These are phyloP conservation scores for Ballota nigra DNA, from an alignment of 257 asterid genomes.

Conservation along the genomic window DNA sequence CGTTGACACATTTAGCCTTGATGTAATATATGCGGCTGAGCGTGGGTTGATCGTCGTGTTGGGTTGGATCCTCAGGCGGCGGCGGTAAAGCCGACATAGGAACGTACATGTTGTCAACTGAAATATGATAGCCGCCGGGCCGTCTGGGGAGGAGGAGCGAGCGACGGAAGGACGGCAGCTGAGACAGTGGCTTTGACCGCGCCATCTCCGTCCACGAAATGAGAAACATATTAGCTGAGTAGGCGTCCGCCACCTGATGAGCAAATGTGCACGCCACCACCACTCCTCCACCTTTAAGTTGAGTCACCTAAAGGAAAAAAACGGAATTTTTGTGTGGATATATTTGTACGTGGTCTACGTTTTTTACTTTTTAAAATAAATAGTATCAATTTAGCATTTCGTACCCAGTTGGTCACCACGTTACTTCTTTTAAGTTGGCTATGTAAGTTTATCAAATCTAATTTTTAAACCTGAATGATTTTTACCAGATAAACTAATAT, in stretches of 20 bases:
- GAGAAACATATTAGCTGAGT: constrained; percentile 73
- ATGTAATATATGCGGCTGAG: constrained; percentile 63
- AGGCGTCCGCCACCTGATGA: constrained; percentile 77
- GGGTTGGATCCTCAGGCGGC: constrained; percentile 12
- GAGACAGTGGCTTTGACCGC: constrained; percentile 34
- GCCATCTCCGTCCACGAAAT: constrained; percentile 68
- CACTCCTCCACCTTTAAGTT: constrained; percentile 57
- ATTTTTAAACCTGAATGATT: no score
- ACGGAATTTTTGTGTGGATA: no score
- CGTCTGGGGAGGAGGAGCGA: constrained; percentile 50
- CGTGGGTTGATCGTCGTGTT: constrained; percentile 9
- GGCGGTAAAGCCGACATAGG: constrained; percentile 27
- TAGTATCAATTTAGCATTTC: no score
- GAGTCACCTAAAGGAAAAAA: constrained; percentile 46
- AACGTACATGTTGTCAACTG: constrained; percentile 39
- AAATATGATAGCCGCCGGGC: constrained; percentile 35
- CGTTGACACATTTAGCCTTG: constrained; percentile 29
- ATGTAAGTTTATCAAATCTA: no score
- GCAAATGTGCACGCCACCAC: constrained; percentile 63
- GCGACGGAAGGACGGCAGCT: constrained; percentile 61
- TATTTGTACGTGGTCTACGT: no score
- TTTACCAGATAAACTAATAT: no score
- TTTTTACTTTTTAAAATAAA: no score
- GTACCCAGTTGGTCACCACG: no score
- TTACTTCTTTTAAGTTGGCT: no score